These are phyloP conservation scores for Helianthus annuus DNA, from an alignment of 129 eudicot species.

Conservation along the genomic window HanXRQr2.0-SUNRISE NC_035435.2:96235500-96235999, in stretches of 20 bases:
- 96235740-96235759: slow-evolving; percentile 1
- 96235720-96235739: neutral
- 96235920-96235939: slow-evolving; percentile 34
- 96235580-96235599: no score
- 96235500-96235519: no score
- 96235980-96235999: neutral
- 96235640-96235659: neutral
- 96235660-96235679: neutral
- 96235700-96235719: slow-evolving; percentile 9
- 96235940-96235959: slow-evolving; percentile 38
- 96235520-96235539: no score
- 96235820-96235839: neutral
- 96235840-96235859: neutral
- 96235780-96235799: neutral
- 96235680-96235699: slow-evolving; percentile 13
- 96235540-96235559: neutral
- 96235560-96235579: no score
- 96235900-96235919: slow-evolving; percentile 58
- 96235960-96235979: neutral
- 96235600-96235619: no score
- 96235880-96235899: slow-evolving; percentile 67
- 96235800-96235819: neutral
- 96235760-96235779: neutral
- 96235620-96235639: no score
- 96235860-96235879: slow-evolving; percentile 38